Conservation (phyloP, 768 basidiomycete species). For the Floccularia luteovirens region DNA sequence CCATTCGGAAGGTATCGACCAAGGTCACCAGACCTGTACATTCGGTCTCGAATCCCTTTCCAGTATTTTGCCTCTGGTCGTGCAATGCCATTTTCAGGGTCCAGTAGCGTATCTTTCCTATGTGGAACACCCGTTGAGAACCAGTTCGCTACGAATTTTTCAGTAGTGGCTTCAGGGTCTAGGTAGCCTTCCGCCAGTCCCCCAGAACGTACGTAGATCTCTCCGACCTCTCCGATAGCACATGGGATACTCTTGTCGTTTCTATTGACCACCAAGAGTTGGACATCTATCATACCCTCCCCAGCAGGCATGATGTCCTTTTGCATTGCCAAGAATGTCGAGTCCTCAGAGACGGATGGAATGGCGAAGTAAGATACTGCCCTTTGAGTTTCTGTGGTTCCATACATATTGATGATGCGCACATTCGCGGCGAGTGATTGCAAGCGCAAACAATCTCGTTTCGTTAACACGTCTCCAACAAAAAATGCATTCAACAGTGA, state of each 20-base stretch:
- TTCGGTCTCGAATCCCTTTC: slow-evolving; percentile 93
- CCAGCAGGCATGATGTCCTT: slow-evolving; percentile 99
- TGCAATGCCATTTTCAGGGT: slow-evolving; percentile 46
- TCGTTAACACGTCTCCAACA: slow-evolving; percentile 98
- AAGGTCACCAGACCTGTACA: slow-evolving; percentile 97
- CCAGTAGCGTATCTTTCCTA: slow-evolving; percentile 66
- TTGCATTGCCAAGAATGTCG: slow-evolving; percentile 86
- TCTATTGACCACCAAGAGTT: slow-evolving; percentile 93
- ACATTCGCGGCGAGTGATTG: slow-evolving; percentile 91
- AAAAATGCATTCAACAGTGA: slow-evolving; percentile 90
- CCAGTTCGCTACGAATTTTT: slow-evolving; percentile 97
- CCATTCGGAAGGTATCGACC: slow-evolving; percentile 92
- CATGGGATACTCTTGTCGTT: slow-evolving; percentile 79
- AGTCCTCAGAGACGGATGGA: slow-evolving; percentile 74
- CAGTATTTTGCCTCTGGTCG: slow-evolving; percentile 77
- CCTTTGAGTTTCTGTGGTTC: slow-evolving; percentile 97
- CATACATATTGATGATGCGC: slow-evolving; percentile 98
- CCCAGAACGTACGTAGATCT: slow-evolving; percentile 96
- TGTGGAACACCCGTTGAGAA: slow-evolving; percentile 43
- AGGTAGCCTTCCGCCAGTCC: slow-evolving; percentile 95
- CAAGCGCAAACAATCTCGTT: slow-evolving; percentile 92
- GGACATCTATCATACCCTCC: slow-evolving; percentile 95
- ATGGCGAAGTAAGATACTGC: slow-evolving; percentile 97
- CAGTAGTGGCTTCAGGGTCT: slow-evolving; percentile 70
- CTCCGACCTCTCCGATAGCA: slow-evolving; percentile 93